Base-by-base conservation (phyloP, 164 flowering plant genomes). In the Annona squamosa region DNA sequence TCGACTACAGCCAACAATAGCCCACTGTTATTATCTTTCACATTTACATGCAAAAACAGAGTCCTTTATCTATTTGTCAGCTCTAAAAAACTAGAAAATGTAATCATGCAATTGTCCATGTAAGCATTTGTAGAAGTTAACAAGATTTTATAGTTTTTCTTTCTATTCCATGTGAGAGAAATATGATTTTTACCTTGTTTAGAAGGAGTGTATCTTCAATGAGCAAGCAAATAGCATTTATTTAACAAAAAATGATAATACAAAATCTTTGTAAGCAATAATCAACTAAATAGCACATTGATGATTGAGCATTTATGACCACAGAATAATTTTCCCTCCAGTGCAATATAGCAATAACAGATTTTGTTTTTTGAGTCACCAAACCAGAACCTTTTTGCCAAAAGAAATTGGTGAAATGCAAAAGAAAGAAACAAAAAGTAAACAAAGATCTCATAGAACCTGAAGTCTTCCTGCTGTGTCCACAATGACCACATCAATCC, bases 401-500 rank as follows among this genome's bases (percentile, higher is more conserved):
- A 63, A 63, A 63, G 65, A 5, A 3, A 16, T 19, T 7, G 19
- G 70, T 18, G 12, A 68, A 68, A 19, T 16, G 42, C 44, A 42
- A 5, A 37, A 37, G 6, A 46, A 37, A 48, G n/a, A 71, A 63
- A 19, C 19, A 42, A 70, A 46, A 46, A 73, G 47, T 37, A 43
- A 73, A 46, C 6, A 42, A 67, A 42, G n/a, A 71, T 64, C 46
- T 71, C 6, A 62, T 61, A 76, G 46, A 74, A 91, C 98, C 97
- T 94, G 99, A 82, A 94, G 94, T 80, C 99, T 89, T 77, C 99
- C 99, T 68, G 99, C 99, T 74, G 99, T 95, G 82, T 95, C 98
- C 85, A 95, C 88, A 68, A 95, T 90, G 71, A 95, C 96, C 67
- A 92, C 99, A 87, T 92, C 97, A 17, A 81, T 75, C 37, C 86